Evolutionary conservation across 345 rosid genomes (phyloP).

Genomic region (Salix koriyanagi): DNA sequence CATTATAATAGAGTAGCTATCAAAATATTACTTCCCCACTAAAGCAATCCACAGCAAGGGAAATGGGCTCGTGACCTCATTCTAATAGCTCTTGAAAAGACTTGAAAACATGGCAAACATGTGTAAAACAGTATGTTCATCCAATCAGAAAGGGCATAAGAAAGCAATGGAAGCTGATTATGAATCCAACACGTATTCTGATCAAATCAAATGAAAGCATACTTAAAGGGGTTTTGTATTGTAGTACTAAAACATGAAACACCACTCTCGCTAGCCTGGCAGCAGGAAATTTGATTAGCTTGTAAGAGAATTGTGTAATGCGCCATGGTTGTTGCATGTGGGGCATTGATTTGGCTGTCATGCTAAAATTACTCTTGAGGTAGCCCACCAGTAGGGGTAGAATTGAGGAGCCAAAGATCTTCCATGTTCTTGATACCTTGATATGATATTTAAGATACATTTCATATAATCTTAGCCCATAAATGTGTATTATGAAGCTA

Average conservation of each 20-base stretch:
- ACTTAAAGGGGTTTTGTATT: neutral
- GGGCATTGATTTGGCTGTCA: neutral
- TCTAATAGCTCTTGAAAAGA: neutral
- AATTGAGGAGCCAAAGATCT: neutral
- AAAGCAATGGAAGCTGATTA: conserved; percentile 43
- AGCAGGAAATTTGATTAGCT: neutral
- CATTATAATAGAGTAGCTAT: neutral
- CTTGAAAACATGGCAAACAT: conserved; percentile 18
- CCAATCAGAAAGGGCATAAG: conserved; percentile 21
- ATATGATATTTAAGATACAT: too few relatives aligned
- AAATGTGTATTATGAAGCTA: neutral
- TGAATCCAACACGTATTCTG: conserved; percentile 42
- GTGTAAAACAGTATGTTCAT: neutral
- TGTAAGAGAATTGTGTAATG: neutral
- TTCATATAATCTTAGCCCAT: neutral
- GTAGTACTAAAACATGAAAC: neutral
- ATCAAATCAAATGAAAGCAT: conserved; percentile 18
- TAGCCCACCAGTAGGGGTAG: neutral
- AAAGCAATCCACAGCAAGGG: neutral
- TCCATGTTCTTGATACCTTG: neutral
- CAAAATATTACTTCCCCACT: neutral
- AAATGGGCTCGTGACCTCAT: too few relatives aligned
- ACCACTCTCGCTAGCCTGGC: neutral
- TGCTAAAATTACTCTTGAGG: neutral
- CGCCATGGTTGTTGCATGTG: neutral